Conservation (phyloP, 2,329 filamentous ascomycete genomes). For the Davidsoniella eucalypti region DNA sequence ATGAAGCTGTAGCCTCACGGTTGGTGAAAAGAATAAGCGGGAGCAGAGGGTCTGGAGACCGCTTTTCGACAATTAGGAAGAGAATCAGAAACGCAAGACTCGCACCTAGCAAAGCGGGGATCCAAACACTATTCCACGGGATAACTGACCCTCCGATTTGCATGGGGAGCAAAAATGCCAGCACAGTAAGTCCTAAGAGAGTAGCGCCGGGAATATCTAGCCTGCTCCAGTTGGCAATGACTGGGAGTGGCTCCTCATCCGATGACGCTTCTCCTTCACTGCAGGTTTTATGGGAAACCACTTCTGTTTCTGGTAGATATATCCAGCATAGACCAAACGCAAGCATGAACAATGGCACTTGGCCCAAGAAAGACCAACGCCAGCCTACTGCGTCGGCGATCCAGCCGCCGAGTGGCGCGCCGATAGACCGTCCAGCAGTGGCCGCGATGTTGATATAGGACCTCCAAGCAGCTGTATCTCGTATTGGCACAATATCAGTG, state of each 20-base stretch:
- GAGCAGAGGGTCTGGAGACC: constrained; percentile 38
- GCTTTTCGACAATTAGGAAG: constrained; percentile 32
- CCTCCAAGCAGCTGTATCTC: constrained; percentile 37
- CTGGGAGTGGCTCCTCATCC: not conserved
- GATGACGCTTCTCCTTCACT: not conserved
- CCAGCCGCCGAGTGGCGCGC: constrained; percentile 40
- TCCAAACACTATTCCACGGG: constrained; percentile 34
- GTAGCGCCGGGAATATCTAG: constrained; percentile 41
- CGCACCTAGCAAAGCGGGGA: constrained; percentile 24
- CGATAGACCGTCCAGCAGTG: constrained; percentile 33
- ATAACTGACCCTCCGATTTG: constrained; percentile 40
- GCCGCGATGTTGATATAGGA: constrained; percentile 36
- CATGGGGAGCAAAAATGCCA: constrained; percentile 37
- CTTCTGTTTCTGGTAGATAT: constrained; percentile 27
- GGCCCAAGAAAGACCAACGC: constrained; percentile 49
- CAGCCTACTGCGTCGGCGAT: constrained; percentile 50
- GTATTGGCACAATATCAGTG: constrained; percentile 34
- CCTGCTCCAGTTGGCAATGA: not conserved
- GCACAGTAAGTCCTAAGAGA: constrained; percentile 40
- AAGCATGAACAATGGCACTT: constrained; percentile 41
- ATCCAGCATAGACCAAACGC: constrained; percentile 36
- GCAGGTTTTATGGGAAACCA: not conserved
- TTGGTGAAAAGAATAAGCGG: constrained; percentile 37
- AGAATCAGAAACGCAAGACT: constrained; percentile 26
- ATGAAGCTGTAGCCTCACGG: constrained; percentile 34